Base-by-base conservation (phyloP, 768 basidiomycete species). In the Tulasnella calospora region DNA sequence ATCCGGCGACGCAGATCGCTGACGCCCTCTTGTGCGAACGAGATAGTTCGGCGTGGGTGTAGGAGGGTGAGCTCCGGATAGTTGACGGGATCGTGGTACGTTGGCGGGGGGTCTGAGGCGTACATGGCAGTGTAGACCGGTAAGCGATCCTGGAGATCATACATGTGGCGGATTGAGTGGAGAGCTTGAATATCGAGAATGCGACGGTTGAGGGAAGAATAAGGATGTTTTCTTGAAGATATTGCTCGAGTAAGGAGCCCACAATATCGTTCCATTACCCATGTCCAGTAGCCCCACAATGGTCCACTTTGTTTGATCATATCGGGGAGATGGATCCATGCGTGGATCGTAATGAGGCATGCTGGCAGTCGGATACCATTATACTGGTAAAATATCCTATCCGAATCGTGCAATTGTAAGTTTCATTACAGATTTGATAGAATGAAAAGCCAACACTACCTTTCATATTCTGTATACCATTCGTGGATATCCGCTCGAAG, bases 131-230 rank as follows among this genome's bases (percentile, higher is more conserved):
- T 35, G 33, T 35, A 33, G 4, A 33, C 4, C 1, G 38, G 33
- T 6, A 71, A n/a, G 3, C 35, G 38, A 8, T 55, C 85, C 79
- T 88, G 88, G 83, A 83, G 87, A 15, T 81, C 79, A 0, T 86
- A 86, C 2, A 82, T 86, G 85, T 86, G 86, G 0, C 86, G 81
- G 0, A 77, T 30, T 36, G 88, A 80, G 0, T 89, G 83, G 73
- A 86, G 86, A 27, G 80, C 81, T 36, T 87, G 79, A 0, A 87
- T 71, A 78, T 89, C 88, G 78, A 87, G 86, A 80, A 88, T 81
- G 0, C 87, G 83, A 74, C 89, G 88, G 85, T 89, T 88, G 82
- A 86, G 82, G 71, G 87, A 88, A 0, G 86, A 86, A 33, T 84
- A 83, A 4, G 86, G 36, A 57, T 86, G 83, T 36, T 84, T 83